Evolutionary conservation across 2,329 filamentous ascomycete species (phyloP), one percentile per base, ranked within the genome.

Genomic region (Neopestalotiopsis sp.): DNA sequence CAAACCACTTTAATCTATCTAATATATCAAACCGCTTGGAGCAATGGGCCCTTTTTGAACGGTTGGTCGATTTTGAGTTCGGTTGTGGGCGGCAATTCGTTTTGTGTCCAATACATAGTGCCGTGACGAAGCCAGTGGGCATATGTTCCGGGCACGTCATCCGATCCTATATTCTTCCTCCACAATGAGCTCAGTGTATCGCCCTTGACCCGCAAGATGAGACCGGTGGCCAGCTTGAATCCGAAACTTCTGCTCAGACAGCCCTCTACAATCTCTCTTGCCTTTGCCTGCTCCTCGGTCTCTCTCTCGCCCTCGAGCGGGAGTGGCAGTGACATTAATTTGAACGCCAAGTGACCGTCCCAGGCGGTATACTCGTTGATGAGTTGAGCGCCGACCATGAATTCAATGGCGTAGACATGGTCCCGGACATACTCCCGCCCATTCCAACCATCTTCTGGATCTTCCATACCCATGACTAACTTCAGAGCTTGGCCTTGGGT

Each of bases 161-260:
- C 86, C 0, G 81, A 82, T 1, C 84, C 86, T 2, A 78, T 75
- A 71, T 88, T 71, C 42, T 81, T 82, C 74, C 84, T 82, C 86
- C 86, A 89, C 40, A 87, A 71, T 32, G 85, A 85, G 0, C 86
- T 85, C 12, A 89, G 75, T 1, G 87, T 89, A 20, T 82, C 78
- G 1, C 84, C 83, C 32, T 83, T 76, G 0, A 88, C 81, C 45
- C 82, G 79, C 9, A 88, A 61, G 30, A 88, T 88, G 30, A 88
- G 72, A 0, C 86, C 86, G 71, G 88, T 86, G 0, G 85, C 85
- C 7, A 89, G 75, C 76, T 89, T 89, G 75, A 89, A 85, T 1
- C 82, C 83, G 74, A 86, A 89, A 70, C 85, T 87, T 69, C 75
- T 79, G 14, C 71, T 74, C n/a, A 89, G 74, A 69, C 84, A 85